Conservation (phyloP, 2,329 filamentous ascomycete species). For the Aureobasidium mangrovei region DNA sequence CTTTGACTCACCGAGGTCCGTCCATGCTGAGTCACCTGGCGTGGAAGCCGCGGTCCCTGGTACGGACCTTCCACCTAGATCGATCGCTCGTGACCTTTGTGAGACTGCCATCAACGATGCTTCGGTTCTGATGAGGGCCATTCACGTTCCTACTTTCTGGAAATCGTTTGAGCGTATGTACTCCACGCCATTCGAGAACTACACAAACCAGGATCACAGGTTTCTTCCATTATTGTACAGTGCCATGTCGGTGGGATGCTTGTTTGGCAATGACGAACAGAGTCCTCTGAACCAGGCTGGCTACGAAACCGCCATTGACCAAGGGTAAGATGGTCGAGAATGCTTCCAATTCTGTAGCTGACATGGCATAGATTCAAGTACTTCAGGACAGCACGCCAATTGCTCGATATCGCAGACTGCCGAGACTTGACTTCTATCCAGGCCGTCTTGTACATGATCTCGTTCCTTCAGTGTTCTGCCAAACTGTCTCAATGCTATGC, state of each 20-base stretch:
- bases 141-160: constrained; percentile 77
- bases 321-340: constrained; percentile 29
- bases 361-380: constrained; percentile 34
- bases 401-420: constrained; percentile 46
- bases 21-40: constrained; percentile 55
- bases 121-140: constrained; percentile 57
- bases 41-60: constrained; percentile 45
- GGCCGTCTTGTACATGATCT: constrained; percentile 45
- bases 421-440: constrained; percentile 42
- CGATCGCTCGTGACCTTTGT: constrained; percentile 49
- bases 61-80: constrained; percentile 57
- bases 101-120: constrained; percentile 54
- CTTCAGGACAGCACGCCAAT: constrained; percentile 39
- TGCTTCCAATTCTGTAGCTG: neutral
- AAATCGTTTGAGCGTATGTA: constrained; percentile 70
- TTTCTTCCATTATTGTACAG: constrained; percentile 42
- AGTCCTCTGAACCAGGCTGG: constrained; percentile 29
- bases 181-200: constrained; percentile 47
- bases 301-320: constrained; percentile 39
- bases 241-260: constrained; percentile 39
- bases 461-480: constrained; percentile 44
- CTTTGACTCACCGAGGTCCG: constrained; percentile 57
- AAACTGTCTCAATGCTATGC: constrained; percentile 46
- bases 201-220: constrained; percentile 36
- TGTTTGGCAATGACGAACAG: constrained; percentile 36